These are phyloP conservation scores for Metarhizium humberi DNA, from an alignment of 2,329 filamentous ascomycete genomes.

Conservation along the genomic window DNA sequence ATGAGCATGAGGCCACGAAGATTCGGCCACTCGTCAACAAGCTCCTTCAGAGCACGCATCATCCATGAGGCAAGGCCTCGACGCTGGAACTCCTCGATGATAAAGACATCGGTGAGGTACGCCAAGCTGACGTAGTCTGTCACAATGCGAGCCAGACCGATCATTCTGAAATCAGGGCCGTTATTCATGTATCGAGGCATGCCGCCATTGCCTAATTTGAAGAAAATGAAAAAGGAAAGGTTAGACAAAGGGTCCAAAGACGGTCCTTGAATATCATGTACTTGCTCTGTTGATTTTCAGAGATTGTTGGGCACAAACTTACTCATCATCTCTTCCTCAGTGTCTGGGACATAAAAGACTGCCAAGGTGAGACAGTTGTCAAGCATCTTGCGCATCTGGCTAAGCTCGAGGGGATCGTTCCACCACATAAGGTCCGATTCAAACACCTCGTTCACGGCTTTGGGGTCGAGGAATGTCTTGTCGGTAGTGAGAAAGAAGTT, in stretches of 20 bases:
- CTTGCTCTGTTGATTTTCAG: background rate
- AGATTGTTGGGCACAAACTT: slow-evolving; percentile 10
- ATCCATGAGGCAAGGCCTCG: slow-evolving; percentile 57
- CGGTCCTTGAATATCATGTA: background rate
- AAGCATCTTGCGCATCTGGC: slow-evolving; percentile 40
- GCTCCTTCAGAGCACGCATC: slow-evolving; percentile 49
- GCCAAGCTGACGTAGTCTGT: slow-evolving; percentile 62
- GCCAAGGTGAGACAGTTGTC: slow-evolving; percentile 51
- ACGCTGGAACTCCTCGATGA: slow-evolving; percentile 49
- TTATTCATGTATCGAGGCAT: slow-evolving; percentile 18
- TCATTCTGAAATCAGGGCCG: slow-evolving; percentile 24
- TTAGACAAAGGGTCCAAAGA: background rate
- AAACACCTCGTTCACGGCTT: slow-evolving; percentile 46
- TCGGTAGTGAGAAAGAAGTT: slow-evolving; percentile 55
- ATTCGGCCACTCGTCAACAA: slow-evolving; percentile 44
- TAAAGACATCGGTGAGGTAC: slow-evolving; percentile 60
- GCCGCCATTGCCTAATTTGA: slow-evolving; percentile 20
- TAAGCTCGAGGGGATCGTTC: slow-evolving; percentile 41
- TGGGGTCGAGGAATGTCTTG: slow-evolving; percentile 41
- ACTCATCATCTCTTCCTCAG: slow-evolving; percentile 29
- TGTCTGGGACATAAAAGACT: slow-evolving; percentile 38
- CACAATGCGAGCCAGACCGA: slow-evolving; percentile 44
- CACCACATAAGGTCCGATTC: slow-evolving; percentile 51
- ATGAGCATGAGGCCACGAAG: slow-evolving; percentile 52
- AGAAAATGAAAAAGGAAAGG: background rate